phyloP scores from a whole-genome alignment of 2,329 filamentous ascomycete genomes.

The Ophiostoma populinum region DNA sequence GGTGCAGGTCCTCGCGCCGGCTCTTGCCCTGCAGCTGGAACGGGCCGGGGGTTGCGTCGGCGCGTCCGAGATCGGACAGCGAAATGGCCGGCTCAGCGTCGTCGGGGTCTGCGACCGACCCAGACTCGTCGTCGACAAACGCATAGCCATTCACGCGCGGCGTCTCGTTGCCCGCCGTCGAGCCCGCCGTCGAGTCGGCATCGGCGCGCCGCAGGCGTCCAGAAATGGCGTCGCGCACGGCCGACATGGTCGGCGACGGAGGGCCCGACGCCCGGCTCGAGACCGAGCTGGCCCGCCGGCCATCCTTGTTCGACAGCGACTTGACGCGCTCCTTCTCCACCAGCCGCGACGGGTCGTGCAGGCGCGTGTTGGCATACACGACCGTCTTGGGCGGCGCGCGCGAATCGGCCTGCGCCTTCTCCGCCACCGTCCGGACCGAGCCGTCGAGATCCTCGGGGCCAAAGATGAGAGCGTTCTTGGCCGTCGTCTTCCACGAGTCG shows the following conservation, averaged over 20 bases:
- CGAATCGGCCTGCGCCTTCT: slow-evolving; percentile 52
- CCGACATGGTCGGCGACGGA: slow-evolving; percentile 67
- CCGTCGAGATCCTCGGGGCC: slow-evolving; percentile 47
- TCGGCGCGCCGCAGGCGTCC: slow-evolving; percentile 47
- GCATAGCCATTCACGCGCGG: slow-evolving; percentile 85
- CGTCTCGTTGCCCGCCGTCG: slow-evolving; percentile 47
- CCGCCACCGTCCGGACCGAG: slow-evolving; percentile 40
- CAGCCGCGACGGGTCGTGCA: slow-evolving; percentile 32
- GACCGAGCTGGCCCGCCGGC: slow-evolving; percentile 7
- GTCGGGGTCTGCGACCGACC: slow-evolving; percentile 21
- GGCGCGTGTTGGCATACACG: slow-evolving; percentile 67
- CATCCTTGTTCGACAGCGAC: no score
- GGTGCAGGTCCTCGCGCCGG: slow-evolving; percentile 63
- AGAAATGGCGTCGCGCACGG: slow-evolving; percentile 68
- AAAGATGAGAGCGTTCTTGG: slow-evolving; percentile 84
- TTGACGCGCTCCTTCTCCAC: background rate
- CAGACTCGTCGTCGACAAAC: slow-evolving; percentile 70
- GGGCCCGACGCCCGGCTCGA: slow-evolving; percentile 34
- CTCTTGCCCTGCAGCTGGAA: slow-evolving; percentile 65
- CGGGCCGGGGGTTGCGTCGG: slow-evolving; percentile 52
- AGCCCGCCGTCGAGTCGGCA: slow-evolving; percentile 33
- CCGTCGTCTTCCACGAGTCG: slow-evolving; percentile 56
- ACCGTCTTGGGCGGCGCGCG: slow-evolving; percentile 62
- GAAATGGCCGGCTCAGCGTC: slow-evolving; percentile 20
- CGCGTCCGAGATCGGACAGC: no score